Conservation (phyloP, 768 basidiomycete genomes). For the Suillus hirtellus region DNA sequence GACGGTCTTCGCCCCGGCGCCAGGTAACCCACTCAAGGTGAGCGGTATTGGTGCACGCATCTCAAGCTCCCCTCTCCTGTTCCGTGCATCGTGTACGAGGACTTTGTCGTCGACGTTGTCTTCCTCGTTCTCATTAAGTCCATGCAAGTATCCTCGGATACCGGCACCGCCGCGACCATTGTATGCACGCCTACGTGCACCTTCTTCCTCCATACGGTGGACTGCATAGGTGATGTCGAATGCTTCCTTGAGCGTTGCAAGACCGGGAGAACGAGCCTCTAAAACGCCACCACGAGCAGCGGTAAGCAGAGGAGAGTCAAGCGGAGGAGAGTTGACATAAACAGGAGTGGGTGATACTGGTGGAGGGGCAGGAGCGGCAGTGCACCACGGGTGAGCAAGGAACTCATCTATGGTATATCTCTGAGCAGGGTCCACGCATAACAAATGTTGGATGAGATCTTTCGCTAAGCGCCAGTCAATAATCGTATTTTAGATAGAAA, state of each 20-base stretch:
- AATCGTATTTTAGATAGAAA: constrained; percentile 12
- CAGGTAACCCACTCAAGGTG: constrained; percentile 1
- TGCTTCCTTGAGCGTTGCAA: constrained; percentile 93
- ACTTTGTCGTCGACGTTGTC: constrained; percentile 49
- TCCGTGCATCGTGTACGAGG: constrained; percentile 50
- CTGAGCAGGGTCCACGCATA: constrained; percentile 94
- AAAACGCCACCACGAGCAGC: constrained; percentile 72
- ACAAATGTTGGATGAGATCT: constrained; percentile 90
- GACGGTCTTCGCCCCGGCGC: constrained; percentile 15
- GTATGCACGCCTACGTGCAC: constrained; percentile 80
- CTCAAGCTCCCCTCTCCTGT: constrained; percentile 38
- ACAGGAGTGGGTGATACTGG: constrained; percentile 63
- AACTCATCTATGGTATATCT: constrained; percentile 99
- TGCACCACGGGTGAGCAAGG: constrained; percentile 95
- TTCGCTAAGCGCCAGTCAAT: constrained; percentile 60
- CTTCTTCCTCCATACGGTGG: constrained; percentile 99
- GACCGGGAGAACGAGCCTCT: constrained; percentile 87
- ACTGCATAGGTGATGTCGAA: constrained; percentile 99
- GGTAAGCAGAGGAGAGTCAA: constrained; percentile 91
- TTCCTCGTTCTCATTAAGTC: constrained; percentile 95
- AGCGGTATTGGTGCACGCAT: constrained; percentile 6
- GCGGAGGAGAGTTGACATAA: constrained; percentile 42
- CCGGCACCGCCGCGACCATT: constrained; percentile 80
- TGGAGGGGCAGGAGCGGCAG: constrained; percentile 59
- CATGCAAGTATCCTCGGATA: constrained; percentile 71